Base-by-base conservation (phyloP, 2,329 filamentous ascomycete species). In the Elsinoe arachidis region DNA sequence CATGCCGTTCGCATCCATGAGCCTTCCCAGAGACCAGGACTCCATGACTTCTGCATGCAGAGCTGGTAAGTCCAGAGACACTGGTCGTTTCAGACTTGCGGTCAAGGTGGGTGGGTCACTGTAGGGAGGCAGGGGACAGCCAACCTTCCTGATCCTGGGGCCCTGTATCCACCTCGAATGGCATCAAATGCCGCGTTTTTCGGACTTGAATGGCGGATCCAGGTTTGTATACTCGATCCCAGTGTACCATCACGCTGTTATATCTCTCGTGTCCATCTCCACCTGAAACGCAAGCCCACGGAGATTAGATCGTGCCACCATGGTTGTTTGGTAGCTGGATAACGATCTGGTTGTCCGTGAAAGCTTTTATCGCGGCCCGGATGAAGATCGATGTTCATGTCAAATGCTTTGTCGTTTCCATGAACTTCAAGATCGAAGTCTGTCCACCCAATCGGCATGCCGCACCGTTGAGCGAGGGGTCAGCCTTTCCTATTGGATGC, bases 331-430 rank as follows among this genome's bases (percentile, higher is more conserved):
- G 21, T 15, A 11, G 26, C 46, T 51, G 12, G 7, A 51, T 12
- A 51, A 51, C 46, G 46, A 47, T 15, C 26, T 51, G 46, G 26
- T 51, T 51, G 26, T 51, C 15, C 26, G 26, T 12, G n/a, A 17
- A 15, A 34, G 34, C 23, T n/a, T 34, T 51, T 14, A 46, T 35
- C 34, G 14, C 26, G 2, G 9, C 15, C 7, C 11, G 46, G 11
- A 26, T 33, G 26, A 35, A 23, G 34, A 38, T 38, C 49, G 49
- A 53, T 34, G 15, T 35, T 34, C 34, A 21, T 26, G 49, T 39
- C 49, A 53, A 46, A 53, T 51, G 46, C 21, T n/a, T 35, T 15
- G 33, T 53, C 49, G 49, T 53, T 53, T 53, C 9, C 5, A 4
- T 2, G 26, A 34, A 21, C 34, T 4, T 38, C 33, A n/a, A 39